These are phyloP conservation scores for Trichoderma asperelloides DNA, from an alignment of 495 filamentous ascomycete species.

Conservation along the genomic window DNA sequence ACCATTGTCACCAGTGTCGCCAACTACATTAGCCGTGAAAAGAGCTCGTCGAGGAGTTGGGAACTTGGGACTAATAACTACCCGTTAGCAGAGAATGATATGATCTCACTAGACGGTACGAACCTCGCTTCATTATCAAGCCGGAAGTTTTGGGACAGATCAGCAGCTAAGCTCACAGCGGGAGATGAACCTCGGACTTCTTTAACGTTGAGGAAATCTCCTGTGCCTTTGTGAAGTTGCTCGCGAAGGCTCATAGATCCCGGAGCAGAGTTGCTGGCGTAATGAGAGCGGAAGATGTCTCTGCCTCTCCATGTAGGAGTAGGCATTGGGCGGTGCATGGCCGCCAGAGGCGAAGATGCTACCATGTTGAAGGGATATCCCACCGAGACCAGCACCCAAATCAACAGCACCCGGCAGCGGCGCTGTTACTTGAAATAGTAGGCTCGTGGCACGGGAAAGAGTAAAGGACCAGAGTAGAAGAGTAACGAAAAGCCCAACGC, in stretches of 20 bases:
- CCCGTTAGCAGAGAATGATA: not conserved
- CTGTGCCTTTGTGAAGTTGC: slow-evolving; percentile 37
- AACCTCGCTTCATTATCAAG: slow-evolving; percentile 77
- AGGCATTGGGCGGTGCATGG: slow-evolving; percentile 76
- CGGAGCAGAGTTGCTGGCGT: slow-evolving; percentile 44
- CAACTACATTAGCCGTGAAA: slow-evolving; percentile 73
- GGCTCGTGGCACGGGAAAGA: not conserved
- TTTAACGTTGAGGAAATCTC: slow-evolving; percentile 73
- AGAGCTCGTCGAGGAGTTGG: slow-evolving; percentile 88
- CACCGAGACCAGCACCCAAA: not conserved
- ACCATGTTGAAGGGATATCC: slow-evolving; percentile 52
- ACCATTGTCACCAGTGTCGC: slow-evolving; percentile 61
- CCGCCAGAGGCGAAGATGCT: slow-evolving; percentile 86
- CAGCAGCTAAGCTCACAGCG: slow-evolving; percentile 78
- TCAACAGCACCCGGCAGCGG: not conserved
- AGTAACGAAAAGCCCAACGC: not conserved
- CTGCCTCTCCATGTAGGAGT: slow-evolving; percentile 31
- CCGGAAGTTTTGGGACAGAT: slow-evolving; percentile 93
- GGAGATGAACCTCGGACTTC: slow-evolving; percentile 78
- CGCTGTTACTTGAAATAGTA: not conserved
- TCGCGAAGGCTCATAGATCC: slow-evolving; percentile 54
- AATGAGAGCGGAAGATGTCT: slow-evolving; percentile 37
- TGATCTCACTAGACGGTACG: slow-evolving; percentile 18
- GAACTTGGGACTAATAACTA: slow-evolving; percentile 63
- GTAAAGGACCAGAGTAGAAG: not conserved